These are phyloP conservation scores for Berberis thunbergii DNA, from an alignment of 164 flowering plant genomes.

Conservation along the genomic window DNA sequence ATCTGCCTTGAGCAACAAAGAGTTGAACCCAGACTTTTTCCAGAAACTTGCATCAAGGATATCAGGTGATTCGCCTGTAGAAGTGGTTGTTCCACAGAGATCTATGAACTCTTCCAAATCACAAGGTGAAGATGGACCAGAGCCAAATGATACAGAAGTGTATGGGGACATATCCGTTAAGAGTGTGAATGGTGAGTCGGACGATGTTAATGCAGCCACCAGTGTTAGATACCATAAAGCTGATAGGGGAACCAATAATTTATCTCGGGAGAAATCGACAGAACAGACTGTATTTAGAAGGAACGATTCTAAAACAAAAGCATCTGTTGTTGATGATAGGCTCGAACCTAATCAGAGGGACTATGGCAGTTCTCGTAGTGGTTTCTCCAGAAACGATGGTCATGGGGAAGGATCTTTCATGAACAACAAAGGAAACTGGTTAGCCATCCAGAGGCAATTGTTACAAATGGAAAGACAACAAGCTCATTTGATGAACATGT, in stretches of 20 bases:
- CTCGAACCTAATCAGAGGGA: conserved; percentile 46
- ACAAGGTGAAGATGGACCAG: conserved; percentile 43
- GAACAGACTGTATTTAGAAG: conserved; percentile 34
- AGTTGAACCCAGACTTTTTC: conserved; percentile 83
- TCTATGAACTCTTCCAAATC: conserved; percentile 40
- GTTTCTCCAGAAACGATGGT: conserved; percentile 44
- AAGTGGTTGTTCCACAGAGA: conserved; percentile 75
- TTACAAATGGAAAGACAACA: conserved; percentile 88
- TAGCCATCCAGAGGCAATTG: conserved; percentile 89
- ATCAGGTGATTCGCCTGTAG: conserved; percentile 81
- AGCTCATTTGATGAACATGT: conserved; percentile 84
- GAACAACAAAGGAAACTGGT: conserved; percentile 82
- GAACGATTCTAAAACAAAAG: conserved; percentile 32
- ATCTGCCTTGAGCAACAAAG: conserved; percentile 64
- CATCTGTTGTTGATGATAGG: conserved; percentile 32
- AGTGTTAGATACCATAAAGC: conserved; percentile 19
- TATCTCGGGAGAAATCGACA: conserved; percentile 28
- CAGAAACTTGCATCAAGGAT: conserved; percentile 72
- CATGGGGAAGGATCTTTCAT: conserved; percentile 60
- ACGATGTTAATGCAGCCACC: conserved; percentile 27
- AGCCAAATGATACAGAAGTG: conserved; percentile 29
- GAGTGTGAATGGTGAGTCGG: conserved; percentile 21
- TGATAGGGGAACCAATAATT: conserved; percentile 33
- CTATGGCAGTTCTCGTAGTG: conserved; percentile 25
- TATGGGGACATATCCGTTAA: conserved; percentile 23